Conservation (phyloP, 257 asterid species). For the Misopates orontium region DNA sequence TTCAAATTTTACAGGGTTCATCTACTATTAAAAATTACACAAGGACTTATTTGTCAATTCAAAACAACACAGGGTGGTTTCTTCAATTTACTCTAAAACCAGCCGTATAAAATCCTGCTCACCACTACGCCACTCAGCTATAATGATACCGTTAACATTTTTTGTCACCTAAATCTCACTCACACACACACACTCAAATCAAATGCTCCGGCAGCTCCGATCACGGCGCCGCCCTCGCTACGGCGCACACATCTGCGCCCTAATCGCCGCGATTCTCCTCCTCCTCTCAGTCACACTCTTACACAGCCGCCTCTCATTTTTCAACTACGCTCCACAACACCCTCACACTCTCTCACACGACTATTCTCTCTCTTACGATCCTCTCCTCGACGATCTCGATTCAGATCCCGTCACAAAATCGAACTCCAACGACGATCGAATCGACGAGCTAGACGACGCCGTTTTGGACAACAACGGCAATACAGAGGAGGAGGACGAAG, state of each 20-base stretch:
- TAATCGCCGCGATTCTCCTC: conserved; percentile 70
- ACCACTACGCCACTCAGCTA: too few relatives aligned
- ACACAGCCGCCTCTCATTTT: conserved; percentile 77
- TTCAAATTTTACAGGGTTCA: too few relatives aligned
- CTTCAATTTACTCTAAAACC: too few relatives aligned
- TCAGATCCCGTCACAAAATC: conserved; percentile 48
- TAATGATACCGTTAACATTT: too few relatives aligned
- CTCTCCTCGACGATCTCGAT: conserved; percentile 76
- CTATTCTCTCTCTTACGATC: conserved; percentile 34
- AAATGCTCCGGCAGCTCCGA: conserved; percentile 50
- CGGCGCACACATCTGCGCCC: conserved; percentile 71
- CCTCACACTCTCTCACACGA: conserved; percentile 46
- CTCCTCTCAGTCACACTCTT: conserved; percentile 83
- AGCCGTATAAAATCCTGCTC: too few relatives aligned
- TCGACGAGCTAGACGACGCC: conserved; percentile 85
- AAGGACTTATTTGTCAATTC: too few relatives aligned
- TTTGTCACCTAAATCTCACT: too few relatives aligned
- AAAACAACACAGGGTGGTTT: too few relatives aligned
- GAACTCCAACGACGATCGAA: conserved; percentile 74
- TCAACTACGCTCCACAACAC: conserved; percentile 33
- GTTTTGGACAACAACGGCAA: conserved; percentile 35
- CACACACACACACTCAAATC: too few relatives aligned
- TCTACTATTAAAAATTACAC: too few relatives aligned
- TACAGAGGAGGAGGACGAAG: conserved; percentile 61
- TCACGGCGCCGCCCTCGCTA: conserved; percentile 84